These are phyloP conservation scores for Coemansia interrupta DNA, from an alignment of 192 early-diverging fungal genomes.

Conservation along the genomic window DNA sequence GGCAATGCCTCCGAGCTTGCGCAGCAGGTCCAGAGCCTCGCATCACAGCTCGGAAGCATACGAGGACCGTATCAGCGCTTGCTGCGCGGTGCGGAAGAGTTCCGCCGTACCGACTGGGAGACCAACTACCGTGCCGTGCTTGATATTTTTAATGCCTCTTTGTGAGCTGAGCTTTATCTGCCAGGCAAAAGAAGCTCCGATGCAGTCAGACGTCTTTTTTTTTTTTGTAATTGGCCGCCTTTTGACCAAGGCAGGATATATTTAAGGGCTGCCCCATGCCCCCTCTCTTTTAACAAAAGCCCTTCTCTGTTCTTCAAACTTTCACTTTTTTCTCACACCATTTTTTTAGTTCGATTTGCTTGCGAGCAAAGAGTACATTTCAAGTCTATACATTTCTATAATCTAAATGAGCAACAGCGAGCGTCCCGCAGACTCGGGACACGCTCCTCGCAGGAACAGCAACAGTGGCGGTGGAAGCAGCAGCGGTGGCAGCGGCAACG, in stretches of 20 bases:
- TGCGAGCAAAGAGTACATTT: not conserved
- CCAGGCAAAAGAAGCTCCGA: not conserved
- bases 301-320: not conserved
- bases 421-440: constrained; percentile 3
- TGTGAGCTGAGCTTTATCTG: not conserved
- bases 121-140: constrained; percentile 35
- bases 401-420: constrained; percentile 7
- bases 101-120: constrained; percentile 39
- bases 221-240: no score
- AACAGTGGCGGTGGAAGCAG: constrained; percentile 1
- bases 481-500: constrained; percentile 8
- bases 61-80: constrained; percentile 27
- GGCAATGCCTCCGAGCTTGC: constrained; percentile 56
- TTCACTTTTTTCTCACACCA: not conserved
- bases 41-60: constrained; percentile 8
- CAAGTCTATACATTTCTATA: not conserved
- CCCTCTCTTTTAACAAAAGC: not conserved
- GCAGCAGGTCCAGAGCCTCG: constrained; percentile 53
- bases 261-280: no score
- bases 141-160: constrained; percentile 13
- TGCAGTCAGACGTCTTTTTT: no score
- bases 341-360: not conserved
- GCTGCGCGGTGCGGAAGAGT: constrained; percentile 36
- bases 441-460: not conserved
- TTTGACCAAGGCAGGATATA: no score